Percentiles rank a stretch among this genome's conserved stretches.
phyloP scores from a whole-genome alignment of 805 yeast genomes.

The Yarrowia yakushimensis region DNA sequence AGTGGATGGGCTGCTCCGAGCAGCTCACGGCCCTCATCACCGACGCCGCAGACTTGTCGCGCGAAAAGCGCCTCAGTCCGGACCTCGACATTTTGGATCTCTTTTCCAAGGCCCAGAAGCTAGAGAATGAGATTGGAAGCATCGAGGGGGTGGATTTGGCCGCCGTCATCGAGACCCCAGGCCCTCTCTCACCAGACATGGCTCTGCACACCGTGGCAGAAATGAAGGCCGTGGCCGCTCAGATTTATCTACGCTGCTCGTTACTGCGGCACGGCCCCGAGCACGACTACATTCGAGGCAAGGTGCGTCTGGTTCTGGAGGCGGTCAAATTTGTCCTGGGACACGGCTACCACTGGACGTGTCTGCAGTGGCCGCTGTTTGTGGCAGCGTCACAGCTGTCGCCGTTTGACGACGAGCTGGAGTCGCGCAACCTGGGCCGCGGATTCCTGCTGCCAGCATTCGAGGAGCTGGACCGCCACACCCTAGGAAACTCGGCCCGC shows the following conservation, averaged over 20 bases:
- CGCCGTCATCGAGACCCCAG: not conserved
- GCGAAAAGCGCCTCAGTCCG: constrained; percentile 18
- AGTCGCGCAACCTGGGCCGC: constrained; percentile 3
- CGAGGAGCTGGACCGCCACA: constrained; percentile 13
- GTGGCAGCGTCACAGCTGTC: not conserved
- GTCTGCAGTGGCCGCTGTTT: constrained; percentile 5
- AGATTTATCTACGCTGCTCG: constrained; percentile 13
- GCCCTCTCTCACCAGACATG: constrained; percentile 2
- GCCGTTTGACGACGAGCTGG: constrained; percentile 4
- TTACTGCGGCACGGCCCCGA: constrained; percentile 1
- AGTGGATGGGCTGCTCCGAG: constrained; percentile 21
- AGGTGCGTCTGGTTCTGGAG: constrained; percentile 4
- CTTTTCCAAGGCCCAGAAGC: constrained; percentile 20
- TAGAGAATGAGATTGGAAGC: constrained; percentile 16
- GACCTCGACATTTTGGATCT: constrained; percentile 6
- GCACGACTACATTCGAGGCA: constrained; percentile 12
- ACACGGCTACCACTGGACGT: constrained; percentile 20
- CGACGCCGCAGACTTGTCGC: constrained; percentile 1
- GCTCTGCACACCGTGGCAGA: not conserved
- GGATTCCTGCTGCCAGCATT: constrained; percentile 7
- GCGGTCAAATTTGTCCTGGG: not conserved
- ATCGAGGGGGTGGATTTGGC: constrained; percentile 17
- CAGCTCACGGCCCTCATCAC: constrained; percentile 9
- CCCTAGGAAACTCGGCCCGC: not conserved
- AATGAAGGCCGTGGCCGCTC: constrained; percentile 8